Percentiles rank a stretch among this genome's conserved stretches.
phyloP scores from a whole-genome alignment of 2,329 filamentous ascomycete genomes.

The Podosphaera fusca region DNA sequence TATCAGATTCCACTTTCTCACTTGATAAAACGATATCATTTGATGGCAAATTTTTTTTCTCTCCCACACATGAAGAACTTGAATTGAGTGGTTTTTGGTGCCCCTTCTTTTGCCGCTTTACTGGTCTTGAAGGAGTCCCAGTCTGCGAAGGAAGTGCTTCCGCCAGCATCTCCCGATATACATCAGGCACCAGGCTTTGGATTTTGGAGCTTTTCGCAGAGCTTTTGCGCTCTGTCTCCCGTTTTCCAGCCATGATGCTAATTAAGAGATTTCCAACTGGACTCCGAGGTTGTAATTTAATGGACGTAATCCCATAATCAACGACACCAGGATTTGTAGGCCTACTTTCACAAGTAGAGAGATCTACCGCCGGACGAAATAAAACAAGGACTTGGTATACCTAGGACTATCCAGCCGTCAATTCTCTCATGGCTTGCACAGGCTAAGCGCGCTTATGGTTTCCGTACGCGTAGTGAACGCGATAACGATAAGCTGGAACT shows the following conservation, averaged over 20 bases:
- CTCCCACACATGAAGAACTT: neutral
- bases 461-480: too few species aligned
- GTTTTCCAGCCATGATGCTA: neutral
- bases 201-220: neutral
- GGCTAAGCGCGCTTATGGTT: too few species aligned
- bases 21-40: conserved; percentile 12
- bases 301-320: too few species aligned
- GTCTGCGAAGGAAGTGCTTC: conserved; percentile 18
- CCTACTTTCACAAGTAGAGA: too few species aligned
- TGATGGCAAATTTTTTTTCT: conserved; percentile 12
- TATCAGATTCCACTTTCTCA: neutral
- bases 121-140: conserved; percentile 15
- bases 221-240: neutral
- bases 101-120: conserved; percentile 16
- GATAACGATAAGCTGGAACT: too few species aligned
- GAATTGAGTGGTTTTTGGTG: neutral
- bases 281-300: too few species aligned
- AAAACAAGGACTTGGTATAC: too few species aligned
- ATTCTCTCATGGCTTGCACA: too few species aligned
- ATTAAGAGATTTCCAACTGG: too few species aligned
- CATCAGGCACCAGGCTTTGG: conserved; percentile 16
- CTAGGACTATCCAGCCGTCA: too few species aligned
- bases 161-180: conserved; percentile 23
- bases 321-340: too few species aligned
- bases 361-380: too few species aligned